Percentiles rank a stretch among this genome's conserved stretches.
Conservation (phyloP, 2,329 filamentous ascomycete genomes). For the Colletotrichum salicis region DNA sequence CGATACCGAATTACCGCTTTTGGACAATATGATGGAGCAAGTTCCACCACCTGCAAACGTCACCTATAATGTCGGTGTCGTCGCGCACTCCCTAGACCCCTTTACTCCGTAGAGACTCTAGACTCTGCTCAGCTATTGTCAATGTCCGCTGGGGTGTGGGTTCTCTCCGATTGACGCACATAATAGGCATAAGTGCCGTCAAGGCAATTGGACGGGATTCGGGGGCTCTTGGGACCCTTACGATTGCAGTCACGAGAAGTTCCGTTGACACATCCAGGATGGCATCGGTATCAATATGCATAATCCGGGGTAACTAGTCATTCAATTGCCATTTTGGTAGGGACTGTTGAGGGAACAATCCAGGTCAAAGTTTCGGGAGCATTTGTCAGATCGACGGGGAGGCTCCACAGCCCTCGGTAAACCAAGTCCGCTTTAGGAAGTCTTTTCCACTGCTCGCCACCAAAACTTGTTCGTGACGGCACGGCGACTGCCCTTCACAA, state of each 20-base stretch:
- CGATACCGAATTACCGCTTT: not conserved
- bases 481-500: not conserved
- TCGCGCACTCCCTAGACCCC: not conserved
- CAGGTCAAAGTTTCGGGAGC: not conserved
- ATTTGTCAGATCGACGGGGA: not conserved
- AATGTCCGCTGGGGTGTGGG: not conserved
- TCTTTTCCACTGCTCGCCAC: not conserved
- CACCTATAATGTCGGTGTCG: not conserved
- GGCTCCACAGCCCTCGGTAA: not conserved
- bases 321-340: not conserved
- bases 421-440: not conserved
- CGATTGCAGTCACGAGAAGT: not conserved
- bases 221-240: not conserved
- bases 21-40: not conserved
- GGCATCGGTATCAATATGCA: not conserved
- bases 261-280: not conserved
- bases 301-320: not conserved
- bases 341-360: not conserved
- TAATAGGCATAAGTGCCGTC: not conserved
- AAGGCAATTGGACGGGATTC: not conserved
- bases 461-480: not conserved
- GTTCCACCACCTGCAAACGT: not conserved
- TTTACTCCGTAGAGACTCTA: not conserved
- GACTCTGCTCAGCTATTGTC: not conserved
- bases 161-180: not conserved